Percentiles rank a stretch among this genome's conserved stretches.
These are phyloP conservation scores for Exophiala mesophila DNA, from an alignment of 2,329 filamentous ascomycete species.

Conservation along the genomic window DNA sequence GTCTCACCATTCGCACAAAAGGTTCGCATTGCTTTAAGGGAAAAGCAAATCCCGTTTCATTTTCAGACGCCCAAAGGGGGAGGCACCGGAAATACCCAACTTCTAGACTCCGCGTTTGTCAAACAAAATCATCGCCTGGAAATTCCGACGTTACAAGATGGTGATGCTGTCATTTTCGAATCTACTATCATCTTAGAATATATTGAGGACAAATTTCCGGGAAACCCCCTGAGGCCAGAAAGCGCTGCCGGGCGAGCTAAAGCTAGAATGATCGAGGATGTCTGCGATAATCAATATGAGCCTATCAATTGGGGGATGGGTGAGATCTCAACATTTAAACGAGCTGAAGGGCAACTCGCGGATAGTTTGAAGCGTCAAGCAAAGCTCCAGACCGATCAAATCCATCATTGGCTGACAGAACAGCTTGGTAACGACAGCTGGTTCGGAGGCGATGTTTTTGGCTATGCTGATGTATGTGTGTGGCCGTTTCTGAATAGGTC, in stretches of 20 bases:
- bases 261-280: constrained; percentile 14
- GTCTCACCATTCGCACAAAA: constrained; percentile 13
- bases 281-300: constrained; percentile 12
- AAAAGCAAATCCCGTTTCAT: constrained; percentile 8
- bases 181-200: constrained; percentile 17
- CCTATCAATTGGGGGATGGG: constrained; percentile 11
- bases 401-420: constrained; percentile 3
- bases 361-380: constrained; percentile 3
- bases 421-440: constrained; percentile 2
- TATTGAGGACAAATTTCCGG: constrained; percentile 12
- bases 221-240: constrained; percentile 1
- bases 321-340: constrained; percentile 8
- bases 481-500: constrained; percentile 11
- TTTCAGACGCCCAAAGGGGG: not conserved
- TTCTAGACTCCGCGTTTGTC: constrained; percentile 1
- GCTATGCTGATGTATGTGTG: constrained; percentile 9
- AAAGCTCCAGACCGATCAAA: not conserved
- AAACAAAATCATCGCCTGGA: constrained; percentile 5
- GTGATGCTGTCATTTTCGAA: constrained; percentile 10
- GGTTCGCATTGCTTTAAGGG: constrained; percentile 12
- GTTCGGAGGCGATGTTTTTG: constrained; percentile 10
- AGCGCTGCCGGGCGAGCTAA: constrained; percentile 7
- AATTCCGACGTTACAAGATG: constrained; percentile 9
- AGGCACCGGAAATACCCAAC: not conserved
- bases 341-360: constrained; percentile 7